Percentiles rank a stretch among this genome's conserved stretches.
Evolutionary conservation across 1,139 yeast genomes (phyloP).

Genomic region (Debaryomyces coudertii): DNA sequence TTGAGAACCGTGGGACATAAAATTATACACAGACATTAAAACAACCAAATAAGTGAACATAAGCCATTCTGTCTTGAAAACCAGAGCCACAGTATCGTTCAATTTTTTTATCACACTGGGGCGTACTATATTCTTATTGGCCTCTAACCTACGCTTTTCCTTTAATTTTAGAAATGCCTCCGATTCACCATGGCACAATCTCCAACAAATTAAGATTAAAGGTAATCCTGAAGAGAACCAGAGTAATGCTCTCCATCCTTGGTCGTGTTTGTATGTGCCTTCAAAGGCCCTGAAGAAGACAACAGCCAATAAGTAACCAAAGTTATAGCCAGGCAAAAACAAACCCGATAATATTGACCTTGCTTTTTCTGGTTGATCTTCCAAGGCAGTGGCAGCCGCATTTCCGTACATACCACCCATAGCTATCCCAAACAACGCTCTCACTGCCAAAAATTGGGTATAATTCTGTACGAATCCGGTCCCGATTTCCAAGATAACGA

Average conservation of each 20-base stretch:
- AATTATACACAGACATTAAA: slow-evolving; percentile 53
- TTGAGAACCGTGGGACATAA: slow-evolving; percentile 58
- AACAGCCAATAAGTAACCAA: slow-evolving; percentile 42
- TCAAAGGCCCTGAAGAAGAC: slow-evolving; percentile 55
- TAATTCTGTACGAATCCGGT: slow-evolving; percentile 71
- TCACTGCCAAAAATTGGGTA: slow-evolving; percentile 65
- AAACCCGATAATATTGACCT: slow-evolving; percentile 42
- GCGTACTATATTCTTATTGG: slow-evolving; percentile 10
- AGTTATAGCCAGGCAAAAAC: slow-evolving; percentile 43
- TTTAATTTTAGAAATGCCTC: slow-evolving; percentile 26
- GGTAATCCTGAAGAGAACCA: slow-evolving; percentile 76
- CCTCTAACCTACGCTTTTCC: slow-evolving; percentile 18
- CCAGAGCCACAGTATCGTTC: slow-evolving; percentile 17
- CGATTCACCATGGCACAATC: slow-evolving; percentile 38
- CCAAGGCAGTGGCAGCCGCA: slow-evolving; percentile 38
- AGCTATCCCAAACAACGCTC: slow-evolving; percentile 42
- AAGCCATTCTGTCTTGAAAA: slow-evolving; percentile 45
- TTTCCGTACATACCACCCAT: slow-evolving; percentile 46
- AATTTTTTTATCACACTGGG: neutral
- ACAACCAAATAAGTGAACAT: slow-evolving; percentile 47
- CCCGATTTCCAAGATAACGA: slow-evolving; percentile 66
- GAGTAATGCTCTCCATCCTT: slow-evolving; percentile 73
- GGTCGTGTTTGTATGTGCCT: slow-evolving; percentile 49
- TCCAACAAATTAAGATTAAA: slow-evolving; percentile 36
- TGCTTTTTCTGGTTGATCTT: slow-evolving; percentile 38